A percentile compares a stretch with the other conserved stretches of the same genome.
These are phyloP conservation scores for Parachlorella kessleri DNA, from an alignment of 139 green algal species.

Conservation along the genomic window DNA sequence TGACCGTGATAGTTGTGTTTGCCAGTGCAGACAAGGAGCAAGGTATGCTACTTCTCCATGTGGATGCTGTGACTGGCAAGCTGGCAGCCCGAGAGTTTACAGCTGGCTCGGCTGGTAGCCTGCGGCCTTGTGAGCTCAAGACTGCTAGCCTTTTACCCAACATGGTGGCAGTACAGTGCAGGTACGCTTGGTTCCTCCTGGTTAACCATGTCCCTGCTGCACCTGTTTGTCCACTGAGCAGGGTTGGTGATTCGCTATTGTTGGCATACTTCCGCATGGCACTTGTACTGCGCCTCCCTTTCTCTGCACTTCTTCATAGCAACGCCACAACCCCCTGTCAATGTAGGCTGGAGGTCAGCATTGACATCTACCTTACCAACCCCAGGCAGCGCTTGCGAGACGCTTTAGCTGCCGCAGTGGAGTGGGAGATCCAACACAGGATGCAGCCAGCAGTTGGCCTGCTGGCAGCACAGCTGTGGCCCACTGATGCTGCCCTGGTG, in stretches of 20 bases:
- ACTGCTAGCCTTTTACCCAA: slow-evolving; percentile 1
- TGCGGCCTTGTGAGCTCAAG: slow-evolving; percentile 2
- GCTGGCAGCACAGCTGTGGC: not conserved
- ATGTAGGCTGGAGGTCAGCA: not conserved
- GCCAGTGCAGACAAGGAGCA: not conserved
- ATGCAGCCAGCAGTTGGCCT: slow-evolving; percentile 6
- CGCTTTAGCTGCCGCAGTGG: slow-evolving; percentile 1
- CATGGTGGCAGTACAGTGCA: slow-evolving; percentile 29
- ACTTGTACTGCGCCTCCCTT: no score
- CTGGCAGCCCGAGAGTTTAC: not conserved
- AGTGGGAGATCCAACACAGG: slow-evolving; percentile 5
- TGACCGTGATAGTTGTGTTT: not conserved
- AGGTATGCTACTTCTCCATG: slow-evolving; percentile 25
- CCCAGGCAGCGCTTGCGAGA: slow-evolving; percentile 4
- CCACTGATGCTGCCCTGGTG: not conserved
- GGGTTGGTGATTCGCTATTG: not conserved
- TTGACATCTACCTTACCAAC: slow-evolving; percentile 1
- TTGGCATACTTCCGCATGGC: not conserved
- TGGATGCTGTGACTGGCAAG: slow-evolving; percentile 2
- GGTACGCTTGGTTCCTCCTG: not conserved
- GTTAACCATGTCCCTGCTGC: not conserved
- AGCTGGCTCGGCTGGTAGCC: not conserved
- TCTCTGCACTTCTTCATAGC: no score
- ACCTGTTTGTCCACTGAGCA: not conserved
- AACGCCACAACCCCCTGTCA: no score